Evolutionary conservation across 2,329 filamentous ascomycete genomes (phyloP).

Genomic region (Aspergillus pseudotamarii): DNA sequence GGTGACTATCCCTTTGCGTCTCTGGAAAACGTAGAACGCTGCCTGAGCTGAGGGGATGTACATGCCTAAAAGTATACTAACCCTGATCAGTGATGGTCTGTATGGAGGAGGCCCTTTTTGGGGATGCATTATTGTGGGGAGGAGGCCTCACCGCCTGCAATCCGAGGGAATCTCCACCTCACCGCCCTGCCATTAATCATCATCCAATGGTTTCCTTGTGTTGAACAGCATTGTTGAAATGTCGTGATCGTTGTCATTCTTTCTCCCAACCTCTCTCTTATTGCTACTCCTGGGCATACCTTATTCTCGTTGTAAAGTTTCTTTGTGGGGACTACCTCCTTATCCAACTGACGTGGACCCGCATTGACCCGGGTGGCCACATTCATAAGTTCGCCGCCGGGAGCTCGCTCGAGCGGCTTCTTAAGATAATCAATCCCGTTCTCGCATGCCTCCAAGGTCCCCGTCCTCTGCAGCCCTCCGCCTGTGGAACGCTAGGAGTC

Average conservation of each 20-base stretch:
- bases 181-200: slow-evolving; percentile 3
- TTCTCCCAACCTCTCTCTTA: not conserved
- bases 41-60: not conserved
- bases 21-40: not conserved
- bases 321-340: not conserved
- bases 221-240: not conserved
- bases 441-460: slow-evolving; percentile 43
- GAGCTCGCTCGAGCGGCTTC: slow-evolving; percentile 1
- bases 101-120: not conserved
- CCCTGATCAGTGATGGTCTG: not conserved
- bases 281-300: not conserved
- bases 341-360: not conserved
- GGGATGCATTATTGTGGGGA: slow-evolving; percentile 1
- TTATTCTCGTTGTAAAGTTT: not conserved
- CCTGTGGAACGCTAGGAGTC: slow-evolving; percentile 21
- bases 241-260: not conserved
- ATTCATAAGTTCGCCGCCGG: not conserved
- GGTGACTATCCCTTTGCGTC: not conserved
- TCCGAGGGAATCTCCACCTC: not conserved
- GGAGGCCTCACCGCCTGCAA: not conserved
- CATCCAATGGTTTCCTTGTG: not conserved
- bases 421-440: not conserved
- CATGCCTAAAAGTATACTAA: not conserved
- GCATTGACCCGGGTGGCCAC: slow-evolving; percentile 4
- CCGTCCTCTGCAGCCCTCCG: slow-evolving; percentile 20